Evolutionary conservation across 208 protist species (phyloP), one percentile per base, ranked within the genome.

Genomic region (Leishmania aethiopica): DNA sequence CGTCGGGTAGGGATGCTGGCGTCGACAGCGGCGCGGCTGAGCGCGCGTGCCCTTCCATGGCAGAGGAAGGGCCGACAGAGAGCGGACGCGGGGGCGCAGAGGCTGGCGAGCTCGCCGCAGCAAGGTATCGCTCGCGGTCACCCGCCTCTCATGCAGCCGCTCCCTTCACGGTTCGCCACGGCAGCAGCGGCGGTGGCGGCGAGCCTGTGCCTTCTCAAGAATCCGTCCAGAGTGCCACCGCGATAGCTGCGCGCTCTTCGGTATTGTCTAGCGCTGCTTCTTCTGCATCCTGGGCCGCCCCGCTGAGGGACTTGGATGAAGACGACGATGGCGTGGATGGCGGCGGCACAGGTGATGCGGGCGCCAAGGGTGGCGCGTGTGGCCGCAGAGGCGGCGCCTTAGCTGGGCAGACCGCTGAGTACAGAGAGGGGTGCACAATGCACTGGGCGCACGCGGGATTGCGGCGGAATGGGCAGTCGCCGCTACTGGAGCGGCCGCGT

Each of bases 291-390:
- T 78, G 51, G 35, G 69, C 55, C 22, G 49, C 60, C 10, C 73
- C 55, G 55, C 15, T 79, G 40, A 32, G 2, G 8, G 66, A 77
- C 57, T 55, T 82, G 45, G 69, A 78, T 22, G 70, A 66, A 32
- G 86, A 84, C 15, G 47, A 66, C 10, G 81, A 78, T 4, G 62
- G 70, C 19, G 79, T 73, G 25, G 64, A 53, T 15, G 69, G 45
- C 7, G 60, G 40, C 22, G 73, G 78, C 17, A 64, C n/a, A 10
- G 60, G 78, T 10, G 69, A 69, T 5, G 75, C 25, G 2, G 35
- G 35, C 6, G 1, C 67, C 40, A 49, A 72, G 35, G 40, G 67
- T 28, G 67, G 40, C 25, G 19, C 2, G 67, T 22, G 67, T 28
- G 22, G 67, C 25, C 19, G 67, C 67, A 28, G 37, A 32, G 37